These are phyloP conservation scores for Candida verbasci DNA, from an alignment of 805 yeast species.

Conservation along the genomic window DNA sequence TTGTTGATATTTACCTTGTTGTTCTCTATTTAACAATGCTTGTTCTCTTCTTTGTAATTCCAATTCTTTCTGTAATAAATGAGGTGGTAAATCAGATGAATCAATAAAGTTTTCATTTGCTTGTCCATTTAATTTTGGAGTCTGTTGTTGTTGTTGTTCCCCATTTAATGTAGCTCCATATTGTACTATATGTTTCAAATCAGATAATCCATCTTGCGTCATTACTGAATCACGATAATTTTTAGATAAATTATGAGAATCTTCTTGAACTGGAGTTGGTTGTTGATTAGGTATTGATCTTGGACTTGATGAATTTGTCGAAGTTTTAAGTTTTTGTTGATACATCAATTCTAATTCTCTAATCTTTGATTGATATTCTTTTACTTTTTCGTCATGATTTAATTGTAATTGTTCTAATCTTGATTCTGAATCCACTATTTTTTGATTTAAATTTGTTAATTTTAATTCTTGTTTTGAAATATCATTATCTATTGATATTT, in stretches of 20 bases:
- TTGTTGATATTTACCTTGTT: slow-evolving; percentile 10
- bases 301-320: slow-evolving; percentile 1
- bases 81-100: slow-evolving; percentile 10
- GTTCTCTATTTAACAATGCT: slow-evolving; percentile 16
- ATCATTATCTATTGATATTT: slow-evolving; percentile 18
- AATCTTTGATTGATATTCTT: slow-evolving; percentile 3
- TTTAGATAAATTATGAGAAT: not conserved
- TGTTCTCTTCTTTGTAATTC: slow-evolving; percentile 25
- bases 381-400: slow-evolving; percentile 4
- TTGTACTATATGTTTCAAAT: slow-evolving; percentile 32
- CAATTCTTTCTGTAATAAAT: slow-evolving; percentile 17
- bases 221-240: slow-evolving; percentile 15
- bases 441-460: slow-evolving; percentile 10
- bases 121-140: not conserved
- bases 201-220: slow-evolving; percentile 25
- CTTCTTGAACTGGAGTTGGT: slow-evolving; percentile 7
- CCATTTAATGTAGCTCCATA: slow-evolving; percentile 34
- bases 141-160: slow-evolving; percentile 10
- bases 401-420: slow-evolving; percentile 4
- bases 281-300: slow-evolving; percentile 9
- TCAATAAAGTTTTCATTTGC: slow-evolving; percentile 1
- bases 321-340: slow-evolving; percentile 3
- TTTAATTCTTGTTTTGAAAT: slow-evolving; percentile 14
- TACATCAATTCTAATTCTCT: slow-evolving; percentile 6
- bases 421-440: slow-evolving; percentile 4